Evolutionary conservation across 1,284 basidiomycete species (phyloP), one percentile per base, ranked within the genome.

Genomic region (Inonotus hispidus): DNA sequence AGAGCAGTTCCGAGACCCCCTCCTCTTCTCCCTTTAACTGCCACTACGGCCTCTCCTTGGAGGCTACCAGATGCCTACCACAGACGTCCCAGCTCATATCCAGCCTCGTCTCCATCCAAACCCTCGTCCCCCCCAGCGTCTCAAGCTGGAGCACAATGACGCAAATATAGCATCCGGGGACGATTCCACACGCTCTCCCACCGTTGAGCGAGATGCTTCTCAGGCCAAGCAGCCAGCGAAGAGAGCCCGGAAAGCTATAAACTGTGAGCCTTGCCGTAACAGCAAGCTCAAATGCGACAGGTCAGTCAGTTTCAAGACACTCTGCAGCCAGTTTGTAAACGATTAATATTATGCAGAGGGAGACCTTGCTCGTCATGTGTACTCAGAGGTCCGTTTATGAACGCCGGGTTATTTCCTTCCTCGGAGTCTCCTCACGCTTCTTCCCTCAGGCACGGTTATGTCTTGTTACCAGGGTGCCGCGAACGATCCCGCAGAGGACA

Each of bases 281-380:
- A 88, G 86, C 78, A 90, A 92, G 73, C 82, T 92, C 67, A 91
- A 92, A 74, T 92, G 89, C 75, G 90, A 90, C 73, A 84, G 88
- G 88, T 88, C 60, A 32, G 73, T 72, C 59, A 41, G 14, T 29
- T 62, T 52, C 11, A 13, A 43, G 19, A 19, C 50, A 16, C 19
- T 29, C 19, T 7, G 8, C 4, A 35, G 16, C 8, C 47, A 10
- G 5, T 23, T 19, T 6, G 46, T 27, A 19, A 14, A 16, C 29
- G n/a, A 32, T 14, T 52, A 27, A 10, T 38, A 29, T 21, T 43
- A 37, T 21, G 52, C 70, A 90, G 90, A 73, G 90, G 87, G 66
- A 84, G 89, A 6, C 89, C 89, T 13, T 92, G 89, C 68, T 91
- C 89, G 4, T 90, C 88, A 25, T 92, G 89, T 69, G 88, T 91